Evolutionary conservation across 257 asterid species (phyloP).

Genomic region (Craterostigma plantagineum): DNA sequence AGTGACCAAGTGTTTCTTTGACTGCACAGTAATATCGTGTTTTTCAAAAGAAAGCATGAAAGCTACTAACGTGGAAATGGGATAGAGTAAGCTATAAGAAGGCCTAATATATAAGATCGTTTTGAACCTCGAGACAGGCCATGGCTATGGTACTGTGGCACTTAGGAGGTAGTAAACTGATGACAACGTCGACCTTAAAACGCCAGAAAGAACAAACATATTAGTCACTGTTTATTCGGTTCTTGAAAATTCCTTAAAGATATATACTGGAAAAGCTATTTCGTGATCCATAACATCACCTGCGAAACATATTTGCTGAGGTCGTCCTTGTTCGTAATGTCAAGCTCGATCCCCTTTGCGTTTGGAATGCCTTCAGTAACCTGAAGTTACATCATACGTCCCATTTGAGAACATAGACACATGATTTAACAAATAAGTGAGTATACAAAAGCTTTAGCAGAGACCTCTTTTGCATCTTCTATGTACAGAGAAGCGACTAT

Average conservation of each 20-base stretch:
- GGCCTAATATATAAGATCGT: background rate
- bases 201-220: no score
- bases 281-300: slow-evolving; percentile 19
- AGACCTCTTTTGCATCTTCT: slow-evolving; percentile 94
- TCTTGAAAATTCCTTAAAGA: background rate
- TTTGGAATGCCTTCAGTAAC: slow-evolving; percentile 50
- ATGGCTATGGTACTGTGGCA: slow-evolving; percentile 61
- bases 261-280: background rate
- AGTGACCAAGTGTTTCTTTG: slow-evolving; percentile 67
- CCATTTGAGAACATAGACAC: background rate
- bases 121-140: slow-evolving; percentile 69
- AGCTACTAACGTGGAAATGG: no score
- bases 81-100: background rate
- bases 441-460: slow-evolving; percentile 2
- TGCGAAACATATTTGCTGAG: slow-evolving; percentile 33
- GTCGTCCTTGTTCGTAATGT: slow-evolving; percentile 30
- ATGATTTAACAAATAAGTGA: no score
- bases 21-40: slow-evolving; percentile 29
- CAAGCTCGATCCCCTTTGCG: slow-evolving; percentile 73
- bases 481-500: slow-evolving; percentile 78
- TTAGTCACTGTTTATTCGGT: no score
- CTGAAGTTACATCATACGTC: slow-evolving; percentile 21
- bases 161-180: slow-evolving; percentile 88
- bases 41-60: slow-evolving; percentile 4
- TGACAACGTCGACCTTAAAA: slow-evolving; percentile 64